Conservation (phyloP, 306 rosid species). For the Medicago ruthenica region DNA sequence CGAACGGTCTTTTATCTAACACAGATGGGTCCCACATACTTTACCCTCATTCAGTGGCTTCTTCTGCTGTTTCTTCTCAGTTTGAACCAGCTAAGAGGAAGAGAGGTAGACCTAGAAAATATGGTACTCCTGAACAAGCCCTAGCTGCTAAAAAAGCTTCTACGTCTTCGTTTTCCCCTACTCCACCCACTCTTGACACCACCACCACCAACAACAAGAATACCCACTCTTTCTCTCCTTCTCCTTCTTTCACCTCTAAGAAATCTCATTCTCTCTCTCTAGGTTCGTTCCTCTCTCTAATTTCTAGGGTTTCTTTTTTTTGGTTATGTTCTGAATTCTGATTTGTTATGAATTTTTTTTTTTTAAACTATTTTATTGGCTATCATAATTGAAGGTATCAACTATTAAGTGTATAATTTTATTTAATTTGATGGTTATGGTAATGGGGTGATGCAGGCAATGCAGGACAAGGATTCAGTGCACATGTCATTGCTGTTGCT, state of each 20-base stretch:
- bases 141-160: constrained; percentile 86
- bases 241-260: constrained; percentile 60
- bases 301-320: constrained; percentile 5
- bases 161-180: constrained; percentile 65
- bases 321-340: background rate
- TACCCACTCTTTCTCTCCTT: constrained; percentile 49
- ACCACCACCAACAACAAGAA: constrained; percentile 57
- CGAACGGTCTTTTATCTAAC: constrained; percentile 68
- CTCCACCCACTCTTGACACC: constrained; percentile 1
- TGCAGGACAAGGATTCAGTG: constrained; percentile 84
- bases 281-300: constrained; percentile 51
- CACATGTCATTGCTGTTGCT: constrained; percentile 74
- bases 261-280: constrained; percentile 64
- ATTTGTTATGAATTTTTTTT: background rate
- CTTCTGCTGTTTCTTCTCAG: constrained; percentile 66
- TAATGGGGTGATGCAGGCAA: constrained; percentile 69
- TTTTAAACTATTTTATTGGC: background rate
- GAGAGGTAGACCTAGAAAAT: constrained; percentile 92
- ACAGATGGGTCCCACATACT: constrained; percentile 66
- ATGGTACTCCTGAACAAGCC: constrained; percentile 86
- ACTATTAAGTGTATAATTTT: background rate
- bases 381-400: background rate
- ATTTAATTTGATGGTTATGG: constrained; percentile 34
- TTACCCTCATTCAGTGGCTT: constrained; percentile 75
- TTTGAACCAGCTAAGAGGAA: constrained; percentile 74